Conservation (phyloP, 2,329 filamentous ascomycete genomes). For the Cercospora berteroae region DNA sequence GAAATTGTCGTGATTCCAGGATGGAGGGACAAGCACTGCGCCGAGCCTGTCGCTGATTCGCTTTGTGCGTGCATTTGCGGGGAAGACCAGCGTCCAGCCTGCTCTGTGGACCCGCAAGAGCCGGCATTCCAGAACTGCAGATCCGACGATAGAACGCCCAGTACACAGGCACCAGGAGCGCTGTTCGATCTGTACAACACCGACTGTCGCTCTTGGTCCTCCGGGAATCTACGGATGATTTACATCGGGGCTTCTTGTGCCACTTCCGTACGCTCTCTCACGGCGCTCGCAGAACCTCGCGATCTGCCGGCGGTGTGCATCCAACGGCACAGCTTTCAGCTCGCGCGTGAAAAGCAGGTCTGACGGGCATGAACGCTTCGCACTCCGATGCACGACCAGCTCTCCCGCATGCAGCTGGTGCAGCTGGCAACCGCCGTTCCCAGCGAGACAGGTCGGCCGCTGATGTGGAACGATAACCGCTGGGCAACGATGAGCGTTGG, state of each 20-base stretch:
- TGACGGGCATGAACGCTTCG: slow-evolving; percentile 1
- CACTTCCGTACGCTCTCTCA: not conserved
- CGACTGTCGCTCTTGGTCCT: not conserved
- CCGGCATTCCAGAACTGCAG: slow-evolving; percentile 3
- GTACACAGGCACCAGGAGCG: not conserved
- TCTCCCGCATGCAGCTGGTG: not conserved
- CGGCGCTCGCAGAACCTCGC: not conserved
- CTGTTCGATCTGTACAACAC: not conserved
- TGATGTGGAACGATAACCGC: not conserved
- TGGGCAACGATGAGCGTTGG: not conserved
- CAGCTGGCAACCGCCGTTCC: not conserved
- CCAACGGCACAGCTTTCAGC: not conserved
- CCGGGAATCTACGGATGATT: not conserved
- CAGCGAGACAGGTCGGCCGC: not conserved
- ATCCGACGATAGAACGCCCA: not conserved
- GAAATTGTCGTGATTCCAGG: not conserved
- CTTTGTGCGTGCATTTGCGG: not conserved
- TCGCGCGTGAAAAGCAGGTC: not conserved
- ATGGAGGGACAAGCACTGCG: not conserved
- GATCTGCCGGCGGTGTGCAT: not conserved
- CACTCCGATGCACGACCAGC: not conserved
- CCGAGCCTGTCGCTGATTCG: not conserved
- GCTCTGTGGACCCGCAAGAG: not conserved
- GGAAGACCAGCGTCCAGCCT: not conserved
- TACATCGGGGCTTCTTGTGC: not conserved